Evolutionary conservation across 129 eudicot species (phyloP).

Genomic region (Centaurea solstitialis): DNA sequence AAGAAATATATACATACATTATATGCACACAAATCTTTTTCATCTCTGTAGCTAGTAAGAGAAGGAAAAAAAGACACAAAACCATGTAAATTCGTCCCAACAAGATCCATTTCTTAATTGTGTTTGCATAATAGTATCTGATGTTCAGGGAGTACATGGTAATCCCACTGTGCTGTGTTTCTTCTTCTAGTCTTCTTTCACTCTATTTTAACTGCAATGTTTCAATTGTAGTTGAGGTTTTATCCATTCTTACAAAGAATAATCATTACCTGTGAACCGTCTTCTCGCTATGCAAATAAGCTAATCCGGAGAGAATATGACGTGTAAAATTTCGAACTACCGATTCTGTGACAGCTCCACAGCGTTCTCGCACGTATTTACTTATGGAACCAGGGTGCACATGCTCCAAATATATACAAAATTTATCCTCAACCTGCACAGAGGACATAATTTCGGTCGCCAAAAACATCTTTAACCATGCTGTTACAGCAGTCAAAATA

Average conservation of each 20-base stretch:
- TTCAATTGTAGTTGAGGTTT: not conserved
- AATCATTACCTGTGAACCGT: constrained; percentile 79
- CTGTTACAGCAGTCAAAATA: too few relatives aligned
- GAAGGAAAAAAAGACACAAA: not conserved
- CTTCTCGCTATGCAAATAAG: constrained; percentile 79
- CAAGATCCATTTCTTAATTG: not conserved
- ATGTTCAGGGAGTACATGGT: not conserved
- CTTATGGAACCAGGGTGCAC: constrained; percentile 85
- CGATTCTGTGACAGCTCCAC: constrained; percentile 85
- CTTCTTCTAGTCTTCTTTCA: not conserved
- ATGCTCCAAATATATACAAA: constrained; percentile 93
- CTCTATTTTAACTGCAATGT: not conserved
- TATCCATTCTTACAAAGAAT: not conserved
- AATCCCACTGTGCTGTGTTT: not conserved
- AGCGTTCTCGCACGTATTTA: constrained; percentile 71
- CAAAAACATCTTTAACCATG: too few relatives aligned
- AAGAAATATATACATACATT: not conserved
- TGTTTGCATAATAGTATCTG: too few relatives aligned
- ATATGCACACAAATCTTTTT: not conserved
- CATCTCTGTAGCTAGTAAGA: not conserved
- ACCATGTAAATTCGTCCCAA: not conserved
- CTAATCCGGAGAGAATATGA: constrained; percentile 86
- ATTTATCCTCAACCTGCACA: constrained; percentile 69
- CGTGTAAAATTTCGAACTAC: constrained; percentile 92
- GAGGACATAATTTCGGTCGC: not conserved